phyloP scores from a whole-genome alignment of 306 rosid genomes.

The Dalbergia cochinchinensis region DNA sequence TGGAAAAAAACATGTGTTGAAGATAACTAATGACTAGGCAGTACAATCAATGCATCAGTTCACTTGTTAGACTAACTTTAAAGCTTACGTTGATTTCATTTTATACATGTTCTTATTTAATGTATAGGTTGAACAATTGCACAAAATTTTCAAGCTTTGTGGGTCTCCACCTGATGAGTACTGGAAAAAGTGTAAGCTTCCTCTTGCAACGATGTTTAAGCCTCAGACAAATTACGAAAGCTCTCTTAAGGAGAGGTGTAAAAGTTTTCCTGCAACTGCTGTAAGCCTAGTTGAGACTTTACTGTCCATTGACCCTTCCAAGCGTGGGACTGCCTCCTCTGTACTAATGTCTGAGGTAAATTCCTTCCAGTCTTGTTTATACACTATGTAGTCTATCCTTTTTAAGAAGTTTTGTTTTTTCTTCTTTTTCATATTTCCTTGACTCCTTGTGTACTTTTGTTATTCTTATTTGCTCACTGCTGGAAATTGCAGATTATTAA shows the following conservation, averaged over 20 bases:
- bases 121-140: constrained; percentile 91
- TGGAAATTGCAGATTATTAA: neutral
- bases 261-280: constrained; percentile 67
- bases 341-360: constrained; percentile 90
- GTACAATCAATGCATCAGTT: constrained; percentile 22
- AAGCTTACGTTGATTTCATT: constrained; percentile 14
- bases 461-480: neutral
- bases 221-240: constrained; percentile 79
- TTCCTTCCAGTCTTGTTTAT: neutral
- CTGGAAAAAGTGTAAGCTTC: constrained; percentile 88
- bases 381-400: constrained; percentile 26
- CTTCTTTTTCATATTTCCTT: neutral
- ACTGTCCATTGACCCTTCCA: constrained; percentile 75
- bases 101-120: constrained; percentile 37
- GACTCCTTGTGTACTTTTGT: constrained; percentile 17
- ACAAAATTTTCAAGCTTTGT: constrained; percentile 93
- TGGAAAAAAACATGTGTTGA: too few relatives aligned
- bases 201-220: constrained; percentile 92
- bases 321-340: constrained; percentile 94
- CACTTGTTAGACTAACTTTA: constrained; percentile 22
- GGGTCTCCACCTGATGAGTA: constrained; percentile 93
- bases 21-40: neutral
- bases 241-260: constrained; percentile 76
- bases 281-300: constrained; percentile 71
- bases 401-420: neutral